A percentile compares a stretch with the other conserved stretches of the same genome.
phyloP scores from a whole-genome alignment of 768 basidiomycete genomes.

The Lentinula lateritia region DNA sequence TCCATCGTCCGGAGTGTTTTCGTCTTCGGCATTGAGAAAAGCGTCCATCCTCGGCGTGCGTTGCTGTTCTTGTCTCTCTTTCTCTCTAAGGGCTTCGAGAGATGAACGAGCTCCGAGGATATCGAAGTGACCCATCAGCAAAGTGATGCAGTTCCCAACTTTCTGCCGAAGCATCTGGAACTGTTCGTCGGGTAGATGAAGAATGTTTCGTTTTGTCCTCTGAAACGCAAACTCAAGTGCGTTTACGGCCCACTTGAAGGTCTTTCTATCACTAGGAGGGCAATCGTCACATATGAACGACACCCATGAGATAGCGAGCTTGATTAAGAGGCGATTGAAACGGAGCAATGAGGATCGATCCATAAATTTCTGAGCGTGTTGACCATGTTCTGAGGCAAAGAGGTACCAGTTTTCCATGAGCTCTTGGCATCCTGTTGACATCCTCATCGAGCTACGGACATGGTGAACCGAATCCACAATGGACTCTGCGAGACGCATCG shows the following conservation, averaged over 20 bases:
- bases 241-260: conserved; percentile 97
- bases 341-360: conserved; percentile 63
- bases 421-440: conserved; percentile 69
- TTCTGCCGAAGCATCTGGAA: conserved; percentile 88
- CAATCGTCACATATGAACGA: conserved; percentile 98
- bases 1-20: conserved; percentile 20
- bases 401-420: conserved; percentile 90
- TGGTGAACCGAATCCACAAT: conserved; percentile 90
- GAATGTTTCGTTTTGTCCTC: conserved; percentile 84
- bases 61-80: conserved; percentile 63
- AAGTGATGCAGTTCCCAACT: conserved; percentile 93
- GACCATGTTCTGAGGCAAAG: conserved; percentile 95
- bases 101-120: conserved; percentile 92
- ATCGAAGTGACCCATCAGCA: conserved; percentile 97
- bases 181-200: conserved; percentile 82
- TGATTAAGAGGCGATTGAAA: conserved; percentile 81
- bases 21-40: conserved; percentile 43
- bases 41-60: conserved; percentile 41
- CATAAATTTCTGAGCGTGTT: conserved; percentile 86
- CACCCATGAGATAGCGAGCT: conserved; percentile 94
- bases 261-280: conserved; percentile 90
- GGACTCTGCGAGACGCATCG: conserved; percentile 85
- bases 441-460: conserved; percentile 63
- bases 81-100: conserved; percentile 83
- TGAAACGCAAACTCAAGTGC: conserved; percentile 90